Percentiles rank a stretch among this genome's conserved stretches.
Conservation (phyloP, 1,284 basidiomycete genomes). For the Apiotrichum siamense region DNA sequence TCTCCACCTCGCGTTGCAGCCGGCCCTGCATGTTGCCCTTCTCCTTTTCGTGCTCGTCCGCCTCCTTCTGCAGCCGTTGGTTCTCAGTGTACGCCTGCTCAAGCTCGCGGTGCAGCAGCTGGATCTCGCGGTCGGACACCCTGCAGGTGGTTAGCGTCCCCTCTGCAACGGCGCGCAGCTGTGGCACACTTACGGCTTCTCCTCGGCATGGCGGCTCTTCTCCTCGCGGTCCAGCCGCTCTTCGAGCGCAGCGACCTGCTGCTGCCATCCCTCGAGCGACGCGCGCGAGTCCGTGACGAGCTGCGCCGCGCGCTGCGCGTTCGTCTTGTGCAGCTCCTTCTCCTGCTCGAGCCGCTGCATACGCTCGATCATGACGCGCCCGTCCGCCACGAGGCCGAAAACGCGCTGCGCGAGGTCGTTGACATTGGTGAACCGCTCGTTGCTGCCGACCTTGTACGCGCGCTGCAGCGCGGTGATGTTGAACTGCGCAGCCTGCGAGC, state of each 20-base stretch:
- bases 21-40: conserved; percentile 23
- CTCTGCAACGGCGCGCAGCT: background rate
- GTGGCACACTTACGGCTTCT: background rate
- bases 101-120: background rate
- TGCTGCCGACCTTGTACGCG: conserved; percentile 24
- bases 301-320: conserved; percentile 81
- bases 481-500: conserved; percentile 44
- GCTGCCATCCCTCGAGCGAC: conserved; percentile 79
- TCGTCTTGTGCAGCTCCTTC: conserved; percentile 79
- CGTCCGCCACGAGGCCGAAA: conserved; percentile 69
- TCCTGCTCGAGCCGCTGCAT: conserved; percentile 75
- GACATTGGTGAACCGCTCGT: conserved; percentile 47
- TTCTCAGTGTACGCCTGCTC: conserved; percentile 7
- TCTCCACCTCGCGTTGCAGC: conserved; percentile 34
- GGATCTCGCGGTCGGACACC: conserved; percentile 1
- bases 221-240: conserved; percentile 1
- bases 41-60: conserved; percentile 60
- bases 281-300: conserved; percentile 70
- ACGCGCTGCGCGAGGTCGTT: conserved; percentile 70
- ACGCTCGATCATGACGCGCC: conserved; percentile 71
- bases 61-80: conserved; percentile 29
- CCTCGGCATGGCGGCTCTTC: too few species aligned
- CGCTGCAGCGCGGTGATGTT: conserved; percentile 44
- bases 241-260: conserved; percentile 26
- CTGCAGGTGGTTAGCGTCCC: background rate